phyloP scores from a whole-genome alignment of 164 flowering plant genomes.

The Tetrastigma voinierianum region DNA sequence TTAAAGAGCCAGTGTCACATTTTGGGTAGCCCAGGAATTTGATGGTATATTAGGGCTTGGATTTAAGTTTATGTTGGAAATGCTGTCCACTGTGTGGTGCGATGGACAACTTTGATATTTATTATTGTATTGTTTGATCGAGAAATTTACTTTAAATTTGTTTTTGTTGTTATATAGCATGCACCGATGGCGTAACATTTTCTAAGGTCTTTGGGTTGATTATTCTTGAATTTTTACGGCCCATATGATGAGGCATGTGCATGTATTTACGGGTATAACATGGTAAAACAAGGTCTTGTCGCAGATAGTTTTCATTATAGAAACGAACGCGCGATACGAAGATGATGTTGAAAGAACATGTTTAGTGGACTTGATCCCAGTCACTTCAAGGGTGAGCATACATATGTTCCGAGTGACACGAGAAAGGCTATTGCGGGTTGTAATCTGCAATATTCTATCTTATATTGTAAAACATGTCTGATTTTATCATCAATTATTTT shows the following conservation, averaged over 20 bases:
- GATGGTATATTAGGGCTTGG: slow-evolving; percentile 57
- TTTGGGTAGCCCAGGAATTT: slow-evolving; percentile 47
- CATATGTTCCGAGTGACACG: slow-evolving; percentile 51
- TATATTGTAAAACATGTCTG: too few species aligned
- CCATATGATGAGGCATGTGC: not conserved
- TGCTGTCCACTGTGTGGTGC: slow-evolving; percentile 50
- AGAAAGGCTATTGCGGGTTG: slow-evolving; percentile 54
- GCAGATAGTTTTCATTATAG: slow-evolving; percentile 56
- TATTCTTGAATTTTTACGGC: not conserved
- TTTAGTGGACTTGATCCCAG: slow-evolving; percentile 51
- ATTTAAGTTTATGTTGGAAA: slow-evolving; percentile 48
- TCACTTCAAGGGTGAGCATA: slow-evolving; percentile 49
- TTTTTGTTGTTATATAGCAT: too few species aligned
- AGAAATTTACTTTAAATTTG: too few species aligned
- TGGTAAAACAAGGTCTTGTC: slow-evolving; percentile 49
- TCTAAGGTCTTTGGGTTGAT: not conserved
- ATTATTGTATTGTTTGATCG: too few species aligned
- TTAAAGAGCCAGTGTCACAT: slow-evolving; percentile 46
- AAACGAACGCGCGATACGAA: slow-evolving; percentile 40
- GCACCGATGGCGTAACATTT: not conserved
- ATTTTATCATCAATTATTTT: not conserved
- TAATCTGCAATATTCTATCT: not conserved
- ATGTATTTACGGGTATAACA: slow-evolving; percentile 39
- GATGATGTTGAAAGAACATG: slow-evolving; percentile 44
- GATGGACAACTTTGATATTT: not conserved